These are phyloP conservation scores for Penicillium hordei DNA, from an alignment of 2,329 filamentous ascomycete genomes.

Conservation along the genomic window DNA sequence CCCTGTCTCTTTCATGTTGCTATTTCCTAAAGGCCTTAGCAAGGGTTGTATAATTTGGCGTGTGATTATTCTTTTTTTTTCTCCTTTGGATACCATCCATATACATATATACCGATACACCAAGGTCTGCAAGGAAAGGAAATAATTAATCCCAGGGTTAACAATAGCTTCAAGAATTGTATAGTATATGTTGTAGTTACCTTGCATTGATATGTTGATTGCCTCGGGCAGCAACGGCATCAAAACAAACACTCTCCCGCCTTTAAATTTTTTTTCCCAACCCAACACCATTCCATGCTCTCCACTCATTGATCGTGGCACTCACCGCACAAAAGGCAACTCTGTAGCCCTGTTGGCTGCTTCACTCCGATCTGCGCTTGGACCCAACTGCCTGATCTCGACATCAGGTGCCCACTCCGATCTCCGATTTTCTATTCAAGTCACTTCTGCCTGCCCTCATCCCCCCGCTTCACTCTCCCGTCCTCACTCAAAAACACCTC, in stretches of 20 bases:
- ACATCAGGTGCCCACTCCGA: slow-evolving; percentile 29
- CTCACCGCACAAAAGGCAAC: slow-evolving; percentile 7
- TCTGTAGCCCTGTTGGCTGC: slow-evolving; percentile 4
- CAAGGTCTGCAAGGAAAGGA: slow-evolving; percentile 6
- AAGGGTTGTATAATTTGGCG: slow-evolving; percentile 5
- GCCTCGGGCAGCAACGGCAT: slow-evolving; percentile 27
- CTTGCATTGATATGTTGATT: slow-evolving; percentile 7
- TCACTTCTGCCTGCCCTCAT: slow-evolving; percentile 4
- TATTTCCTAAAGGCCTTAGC: slow-evolving; percentile 4
- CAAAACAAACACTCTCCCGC: slow-evolving; percentile 27
- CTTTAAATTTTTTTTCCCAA: slow-evolving; percentile 19
- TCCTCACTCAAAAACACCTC: slow-evolving; percentile 2
- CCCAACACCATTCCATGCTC: slow-evolving; percentile 5
- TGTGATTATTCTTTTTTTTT: neutral
- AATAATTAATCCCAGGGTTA: neutral
- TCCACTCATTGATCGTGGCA: slow-evolving; percentile 11
- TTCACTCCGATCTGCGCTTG: slow-evolving; percentile 22
- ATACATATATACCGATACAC: slow-evolving; percentile 6
- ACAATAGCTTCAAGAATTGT: neutral
- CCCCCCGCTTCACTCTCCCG: neutral
- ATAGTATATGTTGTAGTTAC: neutral
- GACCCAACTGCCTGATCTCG: slow-evolving; percentile 26
- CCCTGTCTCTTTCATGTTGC: neutral
- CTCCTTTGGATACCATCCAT: slow-evolving; percentile 15
- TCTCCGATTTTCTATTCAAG: slow-evolving; percentile 9